These are phyloP conservation scores for Cladochytrium replicatum DNA, from an alignment of 192 early-diverging fungal genomes.

Conservation along the genomic window DNA sequence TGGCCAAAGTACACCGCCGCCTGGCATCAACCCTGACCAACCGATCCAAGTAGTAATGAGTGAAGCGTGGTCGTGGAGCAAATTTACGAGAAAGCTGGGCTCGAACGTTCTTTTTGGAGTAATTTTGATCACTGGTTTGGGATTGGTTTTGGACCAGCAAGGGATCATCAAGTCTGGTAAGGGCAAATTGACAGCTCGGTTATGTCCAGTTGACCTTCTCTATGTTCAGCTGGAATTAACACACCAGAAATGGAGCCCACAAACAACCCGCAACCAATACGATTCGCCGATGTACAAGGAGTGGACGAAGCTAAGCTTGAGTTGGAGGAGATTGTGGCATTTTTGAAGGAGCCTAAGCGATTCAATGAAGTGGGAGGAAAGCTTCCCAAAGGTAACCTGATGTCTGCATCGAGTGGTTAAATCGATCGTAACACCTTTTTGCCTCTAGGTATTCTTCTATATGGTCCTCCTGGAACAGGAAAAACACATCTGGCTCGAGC, in stretches of 20 bases:
- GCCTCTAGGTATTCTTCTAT: conserved; percentile 42
- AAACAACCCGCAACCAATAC: conserved; percentile 48
- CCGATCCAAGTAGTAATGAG: conserved; percentile 40
- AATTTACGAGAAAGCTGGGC: conserved; percentile 34
- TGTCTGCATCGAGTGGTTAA: no score
- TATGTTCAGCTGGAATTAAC: conserved; percentile 18
- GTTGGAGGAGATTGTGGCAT: conserved; percentile 91
- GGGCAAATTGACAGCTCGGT: no score
- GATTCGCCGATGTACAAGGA: conserved; percentile 91
- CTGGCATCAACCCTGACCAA: conserved; percentile 8
- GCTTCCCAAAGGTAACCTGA: conserved; percentile 82
- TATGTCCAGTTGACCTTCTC: background rate
- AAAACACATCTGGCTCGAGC: conserved; percentile 96
- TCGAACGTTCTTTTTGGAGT: conserved; percentile 30
- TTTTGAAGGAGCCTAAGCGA: conserved; percentile 81
- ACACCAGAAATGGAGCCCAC: conserved; percentile 37
- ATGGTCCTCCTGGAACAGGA: no score
- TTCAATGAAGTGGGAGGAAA: conserved; percentile 91
- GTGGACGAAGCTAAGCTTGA: conserved; percentile 98
- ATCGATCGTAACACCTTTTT: no score
- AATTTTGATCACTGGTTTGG: conserved; percentile 40
- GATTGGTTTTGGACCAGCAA: conserved; percentile 45
- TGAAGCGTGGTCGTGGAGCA: conserved; percentile 50
- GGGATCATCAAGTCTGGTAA: conserved; percentile 41
- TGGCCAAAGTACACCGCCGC: no score